Percentiles rank a stretch among this genome's conserved stretches.
These are phyloP conservation scores for Spathaspora passalidarum DNA, from an alignment of 805 yeast species.

Conservation along the genomic window DNA sequence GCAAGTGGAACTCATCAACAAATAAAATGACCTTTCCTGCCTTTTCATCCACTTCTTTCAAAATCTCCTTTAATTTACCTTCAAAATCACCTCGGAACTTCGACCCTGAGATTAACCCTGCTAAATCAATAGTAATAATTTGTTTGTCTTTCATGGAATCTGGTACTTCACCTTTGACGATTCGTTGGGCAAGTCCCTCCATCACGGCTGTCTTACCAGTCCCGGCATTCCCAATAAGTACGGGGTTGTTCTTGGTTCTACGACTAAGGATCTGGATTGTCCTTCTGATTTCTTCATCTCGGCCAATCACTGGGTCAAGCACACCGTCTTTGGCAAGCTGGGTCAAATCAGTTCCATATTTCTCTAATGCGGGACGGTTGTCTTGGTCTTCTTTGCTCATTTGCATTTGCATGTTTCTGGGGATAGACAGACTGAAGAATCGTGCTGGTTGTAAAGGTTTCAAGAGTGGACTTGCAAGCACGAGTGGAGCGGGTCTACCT, in stretches of 20 bases:
- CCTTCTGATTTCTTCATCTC: slow-evolving; percentile 92
- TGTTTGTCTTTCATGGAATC: slow-evolving; percentile 87
- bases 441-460: not conserved
- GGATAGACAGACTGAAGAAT: slow-evolving; percentile 3
- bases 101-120: slow-evolving; percentile 89
- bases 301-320: slow-evolving; percentile 93
- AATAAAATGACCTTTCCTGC: slow-evolving; percentile 76
- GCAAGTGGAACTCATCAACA: slow-evolving; percentile 86
- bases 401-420: slow-evolving; percentile 33
- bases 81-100: slow-evolving; percentile 96
- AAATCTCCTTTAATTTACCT: slow-evolving; percentile 75
- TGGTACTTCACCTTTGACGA: slow-evolving; percentile 89
- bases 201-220: slow-evolving; percentile 96
- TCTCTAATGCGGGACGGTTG: slow-evolving; percentile 70
- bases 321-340: slow-evolving; percentile 85
- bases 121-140: slow-evolving; percentile 81
- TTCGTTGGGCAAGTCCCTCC: slow-evolving; percentile 95
- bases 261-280: slow-evolving; percentile 90
- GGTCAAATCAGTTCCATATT: slow-evolving; percentile 83
- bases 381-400: slow-evolving; percentile 45
- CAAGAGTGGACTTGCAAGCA: not conserved
- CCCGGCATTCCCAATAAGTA: slow-evolving; percentile 93
- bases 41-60: slow-evolving; percentile 80
- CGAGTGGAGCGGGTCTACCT: no score
- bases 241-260: slow-evolving; percentile 94